Evolutionary conservation across 139 green algal species (phyloP).

Genomic region (Zygnema circumcarinatum): DNA sequence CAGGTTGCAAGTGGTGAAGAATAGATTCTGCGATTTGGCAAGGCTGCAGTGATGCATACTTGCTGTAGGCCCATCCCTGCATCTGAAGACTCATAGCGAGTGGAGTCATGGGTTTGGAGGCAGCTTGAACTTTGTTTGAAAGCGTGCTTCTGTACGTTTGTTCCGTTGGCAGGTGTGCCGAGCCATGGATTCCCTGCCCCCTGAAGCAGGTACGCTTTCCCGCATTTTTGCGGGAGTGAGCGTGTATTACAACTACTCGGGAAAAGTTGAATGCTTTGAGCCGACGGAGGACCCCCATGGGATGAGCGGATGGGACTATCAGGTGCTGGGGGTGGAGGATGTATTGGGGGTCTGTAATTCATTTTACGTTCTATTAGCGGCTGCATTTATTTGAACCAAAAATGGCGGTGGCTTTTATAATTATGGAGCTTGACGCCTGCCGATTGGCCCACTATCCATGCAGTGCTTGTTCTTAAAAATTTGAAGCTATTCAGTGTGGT

Average conservation of each 20-base stretch:
- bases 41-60: neutral
- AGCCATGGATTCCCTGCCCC: slow-evolving; percentile 6
- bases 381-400: too few species aligned
- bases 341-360: too few species aligned
- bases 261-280: slow-evolving; percentile 41
- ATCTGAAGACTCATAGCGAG: too few species aligned
- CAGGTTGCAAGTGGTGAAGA: neutral
- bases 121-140: too few species aligned
- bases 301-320: slow-evolving; percentile 51
- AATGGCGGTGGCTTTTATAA: too few species aligned
- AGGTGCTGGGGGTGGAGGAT: slow-evolving; percentile 35
- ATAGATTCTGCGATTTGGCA: neutral
- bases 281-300: slow-evolving; percentile 41
- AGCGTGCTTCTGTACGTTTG: neutral
- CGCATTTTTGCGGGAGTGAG: slow-evolving; percentile 15
- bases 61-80: neutral
- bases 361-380: too few species aligned
- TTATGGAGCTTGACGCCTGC: too few species aligned
- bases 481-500: too few species aligned
- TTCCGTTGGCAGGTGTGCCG: slow-evolving; percentile 35
- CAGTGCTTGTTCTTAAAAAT: too few species aligned
- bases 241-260: slow-evolving; percentile 61
- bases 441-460: too few species aligned
- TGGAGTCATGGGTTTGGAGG: too few species aligned
- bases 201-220: neutral